Percentiles rank a stretch among this genome's conserved stretches.
Evolutionary conservation across 441 rosid genomes (phyloP).

Genomic region (Populus hybrid): DNA sequence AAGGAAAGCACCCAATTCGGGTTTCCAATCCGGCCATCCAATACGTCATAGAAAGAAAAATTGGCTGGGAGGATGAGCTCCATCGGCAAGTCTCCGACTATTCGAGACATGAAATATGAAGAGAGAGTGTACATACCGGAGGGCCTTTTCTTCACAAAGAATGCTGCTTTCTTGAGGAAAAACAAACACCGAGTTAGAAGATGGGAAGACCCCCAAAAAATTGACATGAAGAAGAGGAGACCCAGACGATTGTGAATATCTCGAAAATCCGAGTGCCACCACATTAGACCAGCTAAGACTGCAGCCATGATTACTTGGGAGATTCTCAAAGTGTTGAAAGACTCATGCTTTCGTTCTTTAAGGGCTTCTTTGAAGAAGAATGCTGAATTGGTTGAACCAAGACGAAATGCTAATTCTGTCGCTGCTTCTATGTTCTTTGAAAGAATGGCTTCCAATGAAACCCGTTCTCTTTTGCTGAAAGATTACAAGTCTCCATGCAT

Average conservation of each 20-base stretch:
- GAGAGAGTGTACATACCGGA: slow-evolving; percentile 93
- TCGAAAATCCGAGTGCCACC: slow-evolving; percentile 82
- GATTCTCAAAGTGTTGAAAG: slow-evolving; percentile 62
- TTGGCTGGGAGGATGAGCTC: slow-evolving; percentile 83
- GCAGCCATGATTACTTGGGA: slow-evolving; percentile 78
- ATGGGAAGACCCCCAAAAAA: slow-evolving; percentile 94
- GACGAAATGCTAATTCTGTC: slow-evolving; percentile 20
- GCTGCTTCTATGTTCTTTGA: slow-evolving; percentile 19
- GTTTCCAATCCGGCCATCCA: slow-evolving; percentile 83
- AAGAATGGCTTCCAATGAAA: slow-evolving; percentile 20
- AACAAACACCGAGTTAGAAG: slow-evolving; percentile 74
- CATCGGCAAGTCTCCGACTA: slow-evolving; percentile 79
- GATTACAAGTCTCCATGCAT: slow-evolving; percentile 27
- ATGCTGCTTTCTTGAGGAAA: slow-evolving; percentile 89
- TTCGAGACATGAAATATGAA: slow-evolving; percentile 83
- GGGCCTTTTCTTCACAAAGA: slow-evolving; percentile 66
- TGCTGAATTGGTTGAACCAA: slow-evolving; percentile 74
- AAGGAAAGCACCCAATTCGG: slow-evolving; percentile 48
- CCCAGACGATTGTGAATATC: slow-evolving; percentile 78
- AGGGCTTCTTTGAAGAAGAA: slow-evolving; percentile 76
- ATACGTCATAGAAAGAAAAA: slow-evolving; percentile 58
- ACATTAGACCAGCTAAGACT: slow-evolving; percentile 61
- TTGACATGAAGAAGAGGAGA: slow-evolving; percentile 73
- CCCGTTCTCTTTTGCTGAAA: slow-evolving; percentile 16
- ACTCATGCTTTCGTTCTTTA: slow-evolving; percentile 77